These are phyloP conservation scores for Epicoccum nigrum DNA, from an alignment of 2,329 filamentous ascomycete species.

Conservation along the genomic window DNA sequence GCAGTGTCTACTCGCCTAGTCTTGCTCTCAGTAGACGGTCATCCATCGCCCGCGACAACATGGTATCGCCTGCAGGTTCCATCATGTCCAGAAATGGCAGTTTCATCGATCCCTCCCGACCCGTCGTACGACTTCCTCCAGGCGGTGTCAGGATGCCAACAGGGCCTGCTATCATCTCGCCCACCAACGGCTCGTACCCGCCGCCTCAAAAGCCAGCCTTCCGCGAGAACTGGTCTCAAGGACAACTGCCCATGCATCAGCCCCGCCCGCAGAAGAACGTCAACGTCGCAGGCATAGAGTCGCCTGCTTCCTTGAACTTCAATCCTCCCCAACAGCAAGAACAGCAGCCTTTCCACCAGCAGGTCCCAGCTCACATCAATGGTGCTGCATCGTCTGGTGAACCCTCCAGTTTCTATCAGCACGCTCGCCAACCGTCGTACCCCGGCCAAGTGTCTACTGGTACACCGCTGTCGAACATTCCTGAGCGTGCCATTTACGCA, in stretches of 20 bases:
- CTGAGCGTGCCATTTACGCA: slow-evolving; percentile 89
- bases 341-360: slow-evolving; percentile 91
- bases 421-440: slow-evolving; percentile 72
- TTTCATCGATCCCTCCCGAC: slow-evolving; percentile 64
- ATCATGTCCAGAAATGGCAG: slow-evolving; percentile 71
- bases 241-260: slow-evolving; percentile 81
- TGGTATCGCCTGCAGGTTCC: slow-evolving; percentile 82
- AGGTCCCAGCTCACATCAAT: slow-evolving; percentile 78
- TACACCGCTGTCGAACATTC: slow-evolving; percentile 88
- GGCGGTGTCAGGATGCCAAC: slow-evolving; percentile 50
- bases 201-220: slow-evolving; percentile 62
- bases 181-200: slow-evolving; percentile 51
- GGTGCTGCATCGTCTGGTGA: slow-evolving; percentile 56
- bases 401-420: slow-evolving; percentile 59
- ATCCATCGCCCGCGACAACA: slow-evolving; percentile 72
- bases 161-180: slow-evolving; percentile 39
- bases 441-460: slow-evolving; percentile 73
- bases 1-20: slow-evolving; percentile 85
- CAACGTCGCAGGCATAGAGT: slow-evolving; percentile 90
- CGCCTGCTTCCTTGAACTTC: slow-evolving; percentile 68
- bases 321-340: slow-evolving; percentile 68
- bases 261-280: slow-evolving; percentile 93
- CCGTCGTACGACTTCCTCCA: slow-evolving; percentile 84
- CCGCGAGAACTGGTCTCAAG: slow-evolving; percentile 63
- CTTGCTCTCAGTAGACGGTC: slow-evolving; percentile 88